Evolutionary conservation across 805 yeast species (phyloP).

Genomic region (Hemisphaericaspora nanyangensis): DNA sequence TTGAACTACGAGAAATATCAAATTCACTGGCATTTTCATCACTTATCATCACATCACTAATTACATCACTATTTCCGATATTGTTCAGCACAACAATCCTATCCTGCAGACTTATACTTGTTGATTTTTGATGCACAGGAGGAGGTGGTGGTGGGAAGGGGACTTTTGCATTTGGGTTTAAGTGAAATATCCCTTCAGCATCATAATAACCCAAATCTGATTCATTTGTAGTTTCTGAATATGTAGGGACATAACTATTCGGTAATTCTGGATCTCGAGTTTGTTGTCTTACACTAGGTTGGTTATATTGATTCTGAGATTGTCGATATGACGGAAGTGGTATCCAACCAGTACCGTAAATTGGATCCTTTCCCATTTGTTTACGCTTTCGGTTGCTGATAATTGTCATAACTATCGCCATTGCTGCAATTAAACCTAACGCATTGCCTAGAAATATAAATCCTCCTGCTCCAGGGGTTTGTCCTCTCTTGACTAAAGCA

Average conservation of each 20-base stretch:
- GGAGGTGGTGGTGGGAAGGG: constrained; percentile 12
- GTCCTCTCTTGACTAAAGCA: background rate
- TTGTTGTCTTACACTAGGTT: constrained; percentile 19
- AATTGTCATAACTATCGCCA: background rate
- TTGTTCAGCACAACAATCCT: background rate
- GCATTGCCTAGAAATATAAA: background rate
- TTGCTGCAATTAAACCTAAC: background rate
- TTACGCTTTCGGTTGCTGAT: constrained; percentile 53
- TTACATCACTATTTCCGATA: background rate
- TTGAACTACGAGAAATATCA: background rate
- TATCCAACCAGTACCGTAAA: constrained; percentile 77
- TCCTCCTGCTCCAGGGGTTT: background rate
- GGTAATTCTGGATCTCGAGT: constrained; percentile 38
- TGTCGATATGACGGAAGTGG: constrained; percentile 77
- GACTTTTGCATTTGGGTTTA: constrained; percentile 26
- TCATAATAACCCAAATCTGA: constrained; percentile 79
- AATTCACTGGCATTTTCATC: background rate
- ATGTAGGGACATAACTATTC: constrained; percentile 56
- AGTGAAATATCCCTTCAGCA: constrained; percentile 45
- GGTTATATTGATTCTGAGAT: constrained; percentile 55
- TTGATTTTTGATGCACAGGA: constrained; percentile 18
- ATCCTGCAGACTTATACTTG: constrained; percentile 7
- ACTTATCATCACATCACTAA: background rate
- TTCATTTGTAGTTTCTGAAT: constrained; percentile 61
- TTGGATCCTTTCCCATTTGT: constrained; percentile 49